phyloP scores from a whole-genome alignment of 164 flowering plant genomes.

The Litsea cubeba region DNA sequence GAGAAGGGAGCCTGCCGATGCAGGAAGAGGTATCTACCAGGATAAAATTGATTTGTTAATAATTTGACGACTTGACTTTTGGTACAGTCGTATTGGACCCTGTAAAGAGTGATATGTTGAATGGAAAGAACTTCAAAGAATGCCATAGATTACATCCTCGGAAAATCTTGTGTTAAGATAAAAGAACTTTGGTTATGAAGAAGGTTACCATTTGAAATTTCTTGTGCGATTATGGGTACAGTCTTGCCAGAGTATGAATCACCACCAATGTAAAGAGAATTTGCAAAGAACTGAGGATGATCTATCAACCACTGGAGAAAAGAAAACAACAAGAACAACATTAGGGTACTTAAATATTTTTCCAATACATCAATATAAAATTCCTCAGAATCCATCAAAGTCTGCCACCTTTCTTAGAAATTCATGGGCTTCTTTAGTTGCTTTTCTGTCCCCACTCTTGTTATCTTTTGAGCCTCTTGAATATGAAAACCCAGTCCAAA shows the following conservation, averaged over 20 bases:
- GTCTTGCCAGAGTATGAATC: conserved; percentile 33
- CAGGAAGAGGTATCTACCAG: too few species aligned
- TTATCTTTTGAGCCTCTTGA: conserved; percentile 4
- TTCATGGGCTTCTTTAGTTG: conserved; percentile 1
- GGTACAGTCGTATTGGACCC: too few species aligned
- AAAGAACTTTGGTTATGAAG: not conserved
- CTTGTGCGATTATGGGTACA: conserved; percentile 22
- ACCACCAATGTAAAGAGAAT: conserved; percentile 30
- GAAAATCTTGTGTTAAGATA: too few species aligned
- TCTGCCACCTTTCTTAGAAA: conserved; percentile 23
- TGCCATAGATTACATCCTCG: too few species aligned
- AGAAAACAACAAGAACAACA: not conserved
- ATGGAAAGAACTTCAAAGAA: too few species aligned
- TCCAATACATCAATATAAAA: not conserved
- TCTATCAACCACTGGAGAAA: conserved; percentile 25
- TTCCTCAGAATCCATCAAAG: not conserved
- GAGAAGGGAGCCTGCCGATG: too few species aligned
- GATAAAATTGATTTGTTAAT: too few species aligned
- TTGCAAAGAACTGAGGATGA: conserved; percentile 20
- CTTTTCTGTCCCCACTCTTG: conserved; percentile 6
- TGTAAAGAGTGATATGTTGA: too few species aligned
- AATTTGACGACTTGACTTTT: too few species aligned
- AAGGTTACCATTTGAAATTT: conserved; percentile 20
- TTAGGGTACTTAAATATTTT: not conserved
- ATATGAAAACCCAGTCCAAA: conserved; percentile 24